Evolutionary conservation across 225 moss, liverwort and hornwort genomes (phyloP).

Genomic region (Pleurozium schreberi): DNA sequence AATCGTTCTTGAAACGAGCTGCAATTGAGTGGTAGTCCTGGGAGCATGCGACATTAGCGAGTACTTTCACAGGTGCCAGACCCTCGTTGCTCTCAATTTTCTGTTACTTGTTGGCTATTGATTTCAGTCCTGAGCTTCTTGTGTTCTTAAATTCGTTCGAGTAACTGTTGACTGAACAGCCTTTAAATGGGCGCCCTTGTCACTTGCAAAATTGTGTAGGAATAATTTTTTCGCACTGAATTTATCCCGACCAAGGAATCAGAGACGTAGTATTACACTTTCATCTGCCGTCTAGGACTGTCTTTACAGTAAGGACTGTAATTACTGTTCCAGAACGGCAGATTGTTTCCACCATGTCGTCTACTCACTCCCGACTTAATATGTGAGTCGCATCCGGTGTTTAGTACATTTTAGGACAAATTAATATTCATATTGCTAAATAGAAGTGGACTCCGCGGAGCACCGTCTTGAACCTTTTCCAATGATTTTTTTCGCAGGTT

Average conservation of each 20-base stretch:
- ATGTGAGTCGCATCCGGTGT: not conserved
- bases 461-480: not conserved
- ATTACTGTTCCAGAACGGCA: not conserved
- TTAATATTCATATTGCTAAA: not conserved
- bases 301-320: not conserved
- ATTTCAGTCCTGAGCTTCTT: not conserved
- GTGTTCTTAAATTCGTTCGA: not conserved
- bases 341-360: not conserved
- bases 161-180: not conserved
- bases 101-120: not conserved
- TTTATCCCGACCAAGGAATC: not conserved
- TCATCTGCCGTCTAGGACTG: not conserved
- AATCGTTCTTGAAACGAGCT: not conserved
- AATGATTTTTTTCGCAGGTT: constrained; percentile 2
- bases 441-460: not conserved
- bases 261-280: not conserved
- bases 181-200: not conserved
- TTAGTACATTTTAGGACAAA: not conserved
- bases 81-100: not conserved
- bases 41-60: not conserved
- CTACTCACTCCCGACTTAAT: not conserved
- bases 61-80: constrained; percentile 5
- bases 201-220: not conserved
- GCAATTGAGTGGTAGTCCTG: not conserved
- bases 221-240: not conserved